Base-by-base conservation (phyloP, 352 stramenopile species). In the Globisporangium nodosum region DNA sequence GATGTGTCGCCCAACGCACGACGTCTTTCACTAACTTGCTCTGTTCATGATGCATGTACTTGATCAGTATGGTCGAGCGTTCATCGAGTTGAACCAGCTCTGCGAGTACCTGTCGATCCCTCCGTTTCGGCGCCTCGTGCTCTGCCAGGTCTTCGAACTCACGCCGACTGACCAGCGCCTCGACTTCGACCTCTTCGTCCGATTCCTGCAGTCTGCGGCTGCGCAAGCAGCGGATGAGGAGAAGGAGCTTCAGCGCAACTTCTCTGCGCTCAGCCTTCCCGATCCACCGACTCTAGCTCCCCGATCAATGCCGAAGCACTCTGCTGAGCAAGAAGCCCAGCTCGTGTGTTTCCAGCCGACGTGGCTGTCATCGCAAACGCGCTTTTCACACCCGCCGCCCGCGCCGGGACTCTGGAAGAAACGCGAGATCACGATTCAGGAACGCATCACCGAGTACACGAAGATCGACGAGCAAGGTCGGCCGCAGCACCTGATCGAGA, bases 391-490 rank as follows among this genome's bases (percentile, higher is more conserved):
- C 13, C 69, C 68, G 12, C 81, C 79, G 7, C 74, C 78, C 2
- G 77, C 78, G 3, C 80, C 82, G 8, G 85, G 82, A 5, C 70
- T 92, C 7, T 94, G 85, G 85, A 94, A 93, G 64, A 94, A 94
- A 52, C 81, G 85, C 27, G 83, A 94, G 66, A 78, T 91, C 35
- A 92, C 85, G 33, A 91, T 94, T 60, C 85, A 94, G 56, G 85
- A 94, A 52, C 76, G 79, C n/a, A 88, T 89, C 54, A 89, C 74
- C 43, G 79, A 94, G 65, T 92, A 94, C 74, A 94, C 82, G 45
- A 94, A 92, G 71, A 94, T 94, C 55, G 85, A 93, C 57, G 82
- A 93, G 30, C 77, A 81, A 16, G 83, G 85, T 11, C 69, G 74
- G 42, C 66, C 81, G 20, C 85, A 94, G 65, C 68, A 84, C 18